Evolutionary conservation across 805 yeast species (phyloP).

Genomic region (Wickerhamia fluorescens): DNA sequence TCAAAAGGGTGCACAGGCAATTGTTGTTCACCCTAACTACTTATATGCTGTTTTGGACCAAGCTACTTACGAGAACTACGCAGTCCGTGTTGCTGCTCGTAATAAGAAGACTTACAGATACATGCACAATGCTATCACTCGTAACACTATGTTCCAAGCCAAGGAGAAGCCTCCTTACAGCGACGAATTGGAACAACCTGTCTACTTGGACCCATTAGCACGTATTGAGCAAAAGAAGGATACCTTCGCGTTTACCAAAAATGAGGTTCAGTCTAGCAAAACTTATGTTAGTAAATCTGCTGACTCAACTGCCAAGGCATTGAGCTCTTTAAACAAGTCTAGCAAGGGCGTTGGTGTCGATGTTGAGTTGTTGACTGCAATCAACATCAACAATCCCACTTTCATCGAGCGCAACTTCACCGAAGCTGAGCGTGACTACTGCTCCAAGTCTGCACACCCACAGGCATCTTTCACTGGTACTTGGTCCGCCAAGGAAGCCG

Average conservation of each 20-base stretch:
- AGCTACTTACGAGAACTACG: conserved; percentile 65
- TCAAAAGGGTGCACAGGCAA: conserved; percentile 97
- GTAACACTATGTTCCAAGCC: conserved; percentile 85
- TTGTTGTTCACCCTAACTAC: conserved; percentile 89
- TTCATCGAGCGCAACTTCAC: conserved; percentile 93
- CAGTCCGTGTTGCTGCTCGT: conserved; percentile 64
- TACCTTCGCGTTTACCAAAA: conserved; percentile 43
- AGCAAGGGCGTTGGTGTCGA: conserved; percentile 89
- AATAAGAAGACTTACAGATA: conserved; percentile 87
- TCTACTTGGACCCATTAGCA: conserved; percentile 94
- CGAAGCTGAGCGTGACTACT: conserved; percentile 68
- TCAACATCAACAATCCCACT: conserved; percentile 84
- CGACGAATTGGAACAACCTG: conserved; percentile 80
- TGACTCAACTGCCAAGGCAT: conserved; percentile 56
- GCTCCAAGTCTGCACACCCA: conserved; percentile 64
- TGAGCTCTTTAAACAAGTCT: conserved; percentile 48
- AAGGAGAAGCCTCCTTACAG: conserved; percentile 91
- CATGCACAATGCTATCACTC: conserved; percentile 91
- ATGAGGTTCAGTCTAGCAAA: conserved; percentile 41
- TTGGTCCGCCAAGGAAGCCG: conserved; percentile 99
- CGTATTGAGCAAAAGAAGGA: conserved; percentile 46
- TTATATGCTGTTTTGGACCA: conserved; percentile 76
- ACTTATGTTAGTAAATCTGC: conserved; percentile 42
- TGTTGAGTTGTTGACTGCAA: conserved; percentile 77
- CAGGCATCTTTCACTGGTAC: conserved; percentile 93